These are phyloP conservation scores for Bidens hawaiensis DNA, from an alignment of 140 eudicot species.

Conservation along the genomic window DNA sequence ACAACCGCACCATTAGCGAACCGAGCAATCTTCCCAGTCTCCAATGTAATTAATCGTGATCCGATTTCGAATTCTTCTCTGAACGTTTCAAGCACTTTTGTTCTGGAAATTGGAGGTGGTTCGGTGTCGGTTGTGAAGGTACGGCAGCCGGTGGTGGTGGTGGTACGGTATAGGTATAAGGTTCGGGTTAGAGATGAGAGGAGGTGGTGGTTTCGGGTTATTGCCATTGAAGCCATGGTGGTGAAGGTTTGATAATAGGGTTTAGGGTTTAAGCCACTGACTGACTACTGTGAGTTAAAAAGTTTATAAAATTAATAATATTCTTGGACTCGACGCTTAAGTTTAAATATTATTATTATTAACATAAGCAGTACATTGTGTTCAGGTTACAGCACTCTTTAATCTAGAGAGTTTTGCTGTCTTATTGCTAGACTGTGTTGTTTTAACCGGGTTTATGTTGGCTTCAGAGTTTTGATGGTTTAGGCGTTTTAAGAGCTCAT, in stretches of 20 bases:
- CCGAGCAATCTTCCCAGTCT: conserved; percentile 86
- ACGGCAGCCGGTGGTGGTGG: conserved; percentile 45
- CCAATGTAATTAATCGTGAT: conserved; percentile 46
- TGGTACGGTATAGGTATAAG: conserved; percentile 33
- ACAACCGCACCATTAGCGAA: conserved; percentile 90
- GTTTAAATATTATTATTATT: too few relatives aligned
- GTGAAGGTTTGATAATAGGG: conserved; percentile 19
- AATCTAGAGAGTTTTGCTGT: too few relatives aligned
- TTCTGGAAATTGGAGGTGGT: conserved; percentile 27
- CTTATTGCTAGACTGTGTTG: too few relatives aligned
- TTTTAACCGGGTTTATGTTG: too few relatives aligned
- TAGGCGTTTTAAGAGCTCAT: too few relatives aligned
- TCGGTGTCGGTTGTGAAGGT: conserved; percentile 34
- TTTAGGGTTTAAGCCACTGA: conserved; percentile 63
- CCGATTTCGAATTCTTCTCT: conserved; percentile 83
- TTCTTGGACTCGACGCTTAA: too few relatives aligned
- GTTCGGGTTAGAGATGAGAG: conserved; percentile 44
- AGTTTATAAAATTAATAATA: too few relatives aligned
- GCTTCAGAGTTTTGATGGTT: too few relatives aligned
- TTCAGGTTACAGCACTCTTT: too few relatives aligned
- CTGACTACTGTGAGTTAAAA: too few relatives aligned
- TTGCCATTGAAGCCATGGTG: conserved; percentile 53
- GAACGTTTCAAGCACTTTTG: conserved; percentile 67
- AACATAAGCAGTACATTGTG: too few relatives aligned
- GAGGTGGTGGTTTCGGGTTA: conserved; percentile 43